These are phyloP conservation scores for Haplosporangium gracile DNA, from an alignment of 192 early-diverging fungal species.

Conservation along the genomic window DNA sequence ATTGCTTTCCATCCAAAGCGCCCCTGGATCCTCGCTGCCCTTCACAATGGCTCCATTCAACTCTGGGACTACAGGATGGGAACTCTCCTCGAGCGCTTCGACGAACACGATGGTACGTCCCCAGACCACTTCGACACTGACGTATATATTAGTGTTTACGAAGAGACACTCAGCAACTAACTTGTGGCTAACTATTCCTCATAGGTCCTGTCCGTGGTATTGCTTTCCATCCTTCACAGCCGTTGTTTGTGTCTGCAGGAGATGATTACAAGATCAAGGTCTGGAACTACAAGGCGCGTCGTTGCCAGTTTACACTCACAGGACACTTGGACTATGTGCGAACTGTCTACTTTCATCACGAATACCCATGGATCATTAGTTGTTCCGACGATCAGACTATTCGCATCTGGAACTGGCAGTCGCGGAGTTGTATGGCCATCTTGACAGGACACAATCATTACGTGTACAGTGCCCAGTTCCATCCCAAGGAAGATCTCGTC, in stretches of 20 bases:
- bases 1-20: constrained; percentile 96
- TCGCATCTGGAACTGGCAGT: constrained; percentile 99
- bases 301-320: constrained; percentile 95
- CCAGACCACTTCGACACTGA: not conserved
- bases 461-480: constrained; percentile 97
- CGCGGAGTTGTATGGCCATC: constrained; percentile 94
- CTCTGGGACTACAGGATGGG: constrained; percentile 99
- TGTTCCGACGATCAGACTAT: constrained; percentile 98
- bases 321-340: constrained; percentile 99
- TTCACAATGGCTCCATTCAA: constrained; percentile 98
- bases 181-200: too few relatives aligned
- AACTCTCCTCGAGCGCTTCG: constrained; percentile 96
- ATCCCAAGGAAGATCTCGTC: constrained; percentile 96
- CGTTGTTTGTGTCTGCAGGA: constrained; percentile 97
- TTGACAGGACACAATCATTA: constrained; percentile 98
- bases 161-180: too few relatives aligned
- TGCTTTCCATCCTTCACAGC: constrained; percentile 95
- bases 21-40: constrained; percentile 95
- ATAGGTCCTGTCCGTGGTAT: constrained; percentile 96
- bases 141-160: not conserved
- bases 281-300: constrained; percentile 98
- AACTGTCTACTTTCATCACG: constrained; percentile 95
- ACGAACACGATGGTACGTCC: constrained; percentile 96
- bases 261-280: constrained; percentile 99
- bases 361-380: constrained; percentile 96